A percentile compares a stretch with the other conserved stretches of the same genome.
Conservation (phyloP, 441 rosid species). For the Aquilaria agallochum region DNA sequence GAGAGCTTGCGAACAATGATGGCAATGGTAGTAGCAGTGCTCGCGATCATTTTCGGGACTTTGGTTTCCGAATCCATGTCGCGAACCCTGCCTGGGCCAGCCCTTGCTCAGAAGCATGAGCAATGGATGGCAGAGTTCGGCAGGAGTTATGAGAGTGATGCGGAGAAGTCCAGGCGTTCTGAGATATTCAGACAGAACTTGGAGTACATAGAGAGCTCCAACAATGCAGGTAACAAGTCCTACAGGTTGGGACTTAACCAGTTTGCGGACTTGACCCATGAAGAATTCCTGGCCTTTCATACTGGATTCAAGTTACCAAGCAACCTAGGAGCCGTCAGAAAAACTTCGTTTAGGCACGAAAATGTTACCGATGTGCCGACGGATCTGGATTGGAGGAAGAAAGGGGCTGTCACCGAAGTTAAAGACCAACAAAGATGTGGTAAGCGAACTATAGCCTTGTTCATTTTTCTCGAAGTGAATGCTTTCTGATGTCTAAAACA, state of each 20-base stretch:
- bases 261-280: not conserved
- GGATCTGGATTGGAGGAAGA: too few species aligned
- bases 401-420: too few species aligned
- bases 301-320: too few species aligned
- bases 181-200: not conserved
- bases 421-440: too few species aligned
- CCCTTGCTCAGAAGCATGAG: constrained; percentile 6
- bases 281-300: constrained; percentile 8
- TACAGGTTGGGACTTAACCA: not conserved
- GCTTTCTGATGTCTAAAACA: not conserved
- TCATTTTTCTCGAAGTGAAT: too few species aligned
- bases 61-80: not conserved
- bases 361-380: too few species aligned
- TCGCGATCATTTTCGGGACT: not conserved
- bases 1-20: too few species aligned
- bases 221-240: not conserved
- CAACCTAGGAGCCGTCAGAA: too few species aligned
- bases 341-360: too few species aligned
- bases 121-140: constrained; percentile 11
- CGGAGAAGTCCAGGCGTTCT: not conserved
- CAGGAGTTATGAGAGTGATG: constrained; percentile 2
- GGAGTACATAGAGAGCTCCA: not conserved
- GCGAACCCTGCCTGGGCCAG: constrained; percentile 5
- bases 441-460: too few species aligned
- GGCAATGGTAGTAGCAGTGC: too few species aligned